These are phyloP conservation scores for Metahyphopichia silvanorum DNA, from an alignment of 805 yeast species.

Conservation along the genomic window DNA sequence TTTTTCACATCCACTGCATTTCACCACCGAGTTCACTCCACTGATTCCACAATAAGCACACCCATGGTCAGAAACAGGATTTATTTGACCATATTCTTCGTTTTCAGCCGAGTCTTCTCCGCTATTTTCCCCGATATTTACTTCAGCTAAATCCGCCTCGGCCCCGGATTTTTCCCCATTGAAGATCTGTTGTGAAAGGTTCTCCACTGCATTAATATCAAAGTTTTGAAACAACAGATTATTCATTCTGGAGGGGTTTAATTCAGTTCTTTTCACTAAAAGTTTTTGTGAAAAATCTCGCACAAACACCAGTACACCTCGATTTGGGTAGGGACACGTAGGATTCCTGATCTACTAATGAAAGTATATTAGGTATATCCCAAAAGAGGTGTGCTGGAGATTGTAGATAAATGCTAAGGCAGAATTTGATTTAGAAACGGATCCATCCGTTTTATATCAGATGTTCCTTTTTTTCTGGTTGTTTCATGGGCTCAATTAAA, in stretches of 20 bases:
- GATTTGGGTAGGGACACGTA: no score
- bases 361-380: no score
- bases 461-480: no score
- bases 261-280: background rate
- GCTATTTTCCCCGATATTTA: no score
- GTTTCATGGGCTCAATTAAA: no score
- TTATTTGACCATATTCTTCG: background rate
- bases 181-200: no score
- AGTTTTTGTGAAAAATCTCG: background rate
- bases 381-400: no score
- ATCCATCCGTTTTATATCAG: no score
- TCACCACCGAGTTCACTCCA: conserved; percentile 60
- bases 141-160: conserved; percentile 2
- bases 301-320: no score
- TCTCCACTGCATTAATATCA: conserved; percentile 7
- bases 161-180: background rate
- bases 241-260: conserved; percentile 13
- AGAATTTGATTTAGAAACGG: no score
- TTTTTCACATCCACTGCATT: conserved; percentile 71
- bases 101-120: background rate
- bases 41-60: conserved; percentile 76
- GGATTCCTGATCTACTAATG: no score
- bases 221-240: conserved; percentile 18
- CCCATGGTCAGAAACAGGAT: conserved; percentile 20
- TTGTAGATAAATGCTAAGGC: no score